phyloP scores from a whole-genome alignment of 805 yeast genomes.

The Yueomyces sinensis region DNA sequence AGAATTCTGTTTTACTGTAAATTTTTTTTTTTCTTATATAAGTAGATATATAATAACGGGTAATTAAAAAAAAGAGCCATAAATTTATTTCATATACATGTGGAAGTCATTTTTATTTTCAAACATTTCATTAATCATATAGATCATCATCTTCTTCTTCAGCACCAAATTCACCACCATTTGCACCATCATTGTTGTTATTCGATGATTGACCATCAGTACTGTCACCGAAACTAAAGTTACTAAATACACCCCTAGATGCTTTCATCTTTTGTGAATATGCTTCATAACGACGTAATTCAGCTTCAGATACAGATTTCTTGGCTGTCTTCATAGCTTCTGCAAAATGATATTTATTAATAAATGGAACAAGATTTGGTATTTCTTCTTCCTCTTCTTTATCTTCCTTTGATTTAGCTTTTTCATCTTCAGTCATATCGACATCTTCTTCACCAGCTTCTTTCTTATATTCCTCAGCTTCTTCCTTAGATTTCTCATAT shows the following conservation, averaged over 20 bases:
- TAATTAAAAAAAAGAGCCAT: too few species aligned
- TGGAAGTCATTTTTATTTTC: too few species aligned
- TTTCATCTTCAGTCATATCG: constrained; percentile 14
- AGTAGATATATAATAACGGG: too few species aligned
- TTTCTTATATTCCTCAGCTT: constrained; percentile 25
- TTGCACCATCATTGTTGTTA: constrained; percentile 29
- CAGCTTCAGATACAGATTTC: constrained; percentile 93
- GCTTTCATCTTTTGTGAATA: constrained; percentile 93
- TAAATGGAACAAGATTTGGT: constrained; percentile 90
- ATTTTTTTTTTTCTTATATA: too few species aligned
- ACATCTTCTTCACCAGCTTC: constrained; percentile 32
- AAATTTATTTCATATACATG: too few species aligned
- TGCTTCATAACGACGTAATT: constrained; percentile 95
- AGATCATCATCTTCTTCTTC: constrained; percentile 48
- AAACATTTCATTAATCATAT: too few species aligned
- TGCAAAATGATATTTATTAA: constrained; percentile 85
- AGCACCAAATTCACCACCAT: constrained; percentile 32
- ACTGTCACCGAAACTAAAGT: constrained; percentile 66
- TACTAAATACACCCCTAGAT: constrained; percentile 86
- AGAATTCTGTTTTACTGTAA: too few species aligned
- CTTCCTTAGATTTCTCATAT: constrained; percentile 34
- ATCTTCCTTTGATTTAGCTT: constrained; percentile 22
- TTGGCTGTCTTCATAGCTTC: constrained; percentile 99
- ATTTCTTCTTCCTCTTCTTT: constrained; percentile 44
- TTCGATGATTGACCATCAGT: constrained; percentile 44